phyloP scores from a whole-genome alignment of 192 early-diverging fungal genomes.

The Linnemannia schmuckeri region DNA sequence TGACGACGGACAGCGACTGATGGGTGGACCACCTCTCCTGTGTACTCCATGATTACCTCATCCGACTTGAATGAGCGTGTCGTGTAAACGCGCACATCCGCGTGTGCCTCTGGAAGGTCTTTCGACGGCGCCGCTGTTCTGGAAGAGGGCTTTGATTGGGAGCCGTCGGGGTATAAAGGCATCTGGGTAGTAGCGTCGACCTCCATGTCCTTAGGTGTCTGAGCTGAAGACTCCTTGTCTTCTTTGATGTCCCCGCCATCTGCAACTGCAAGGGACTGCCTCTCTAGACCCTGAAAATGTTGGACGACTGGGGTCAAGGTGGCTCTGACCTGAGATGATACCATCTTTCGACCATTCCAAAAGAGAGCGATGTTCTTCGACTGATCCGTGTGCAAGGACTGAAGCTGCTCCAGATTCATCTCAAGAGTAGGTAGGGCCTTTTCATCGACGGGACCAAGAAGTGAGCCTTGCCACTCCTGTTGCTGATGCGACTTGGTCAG shows the following conservation, averaged over 20 bases:
- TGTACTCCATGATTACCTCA: conserved; percentile 44
- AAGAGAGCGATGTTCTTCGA: conserved; percentile 2
- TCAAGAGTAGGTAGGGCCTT: not conserved
- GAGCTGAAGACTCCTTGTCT: not conserved
- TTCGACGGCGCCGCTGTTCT: not conserved
- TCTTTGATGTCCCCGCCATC: not conserved
- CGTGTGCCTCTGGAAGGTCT: not conserved
- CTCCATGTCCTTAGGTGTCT: not conserved
- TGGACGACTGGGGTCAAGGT: not conserved
- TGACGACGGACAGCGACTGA: conserved; percentile 16
- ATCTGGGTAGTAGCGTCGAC: not conserved
- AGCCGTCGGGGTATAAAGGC: not conserved
- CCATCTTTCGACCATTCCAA: conserved; percentile 12
- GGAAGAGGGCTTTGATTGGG: not conserved
- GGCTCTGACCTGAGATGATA: not conserved
- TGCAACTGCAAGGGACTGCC: not conserved
- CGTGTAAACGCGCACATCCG: conserved; percentile 18
- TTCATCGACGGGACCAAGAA: not conserved
- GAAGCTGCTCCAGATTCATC: not conserved
- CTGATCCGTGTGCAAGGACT: not conserved
- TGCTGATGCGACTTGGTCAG: not conserved
- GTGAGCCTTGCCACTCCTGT: not conserved
- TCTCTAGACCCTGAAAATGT: not conserved
- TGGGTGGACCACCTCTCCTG: conserved; percentile 25
- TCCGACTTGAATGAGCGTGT: conserved; percentile 19